phyloP scores from a whole-genome alignment of 2,329 filamentous ascomycete species.

The Aspergillus arachidicola region DNA sequence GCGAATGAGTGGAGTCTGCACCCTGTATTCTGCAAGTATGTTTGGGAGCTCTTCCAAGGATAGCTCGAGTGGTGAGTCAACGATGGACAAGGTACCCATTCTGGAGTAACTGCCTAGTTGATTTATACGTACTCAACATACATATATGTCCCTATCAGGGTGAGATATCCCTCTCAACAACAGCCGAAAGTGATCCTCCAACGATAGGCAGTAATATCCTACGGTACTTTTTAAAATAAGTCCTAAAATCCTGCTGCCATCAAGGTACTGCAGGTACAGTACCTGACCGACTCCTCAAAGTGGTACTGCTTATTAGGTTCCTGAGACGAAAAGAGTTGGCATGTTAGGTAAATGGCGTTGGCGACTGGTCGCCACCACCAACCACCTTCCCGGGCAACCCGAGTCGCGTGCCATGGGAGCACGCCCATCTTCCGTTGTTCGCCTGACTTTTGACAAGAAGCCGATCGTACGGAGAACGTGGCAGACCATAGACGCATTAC shows the following conservation, averaged over 20 bases:
- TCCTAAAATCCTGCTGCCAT: background rate
- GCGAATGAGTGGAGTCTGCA: slow-evolving; percentile 10
- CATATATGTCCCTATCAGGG: background rate
- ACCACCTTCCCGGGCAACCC: slow-evolving; percentile 2
- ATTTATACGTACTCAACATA: background rate
- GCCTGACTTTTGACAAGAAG: slow-evolving; percentile 9
- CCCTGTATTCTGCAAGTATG: slow-evolving; percentile 7
- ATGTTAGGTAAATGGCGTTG: background rate
- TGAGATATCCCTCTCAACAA: background rate
- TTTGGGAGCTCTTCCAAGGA: background rate
- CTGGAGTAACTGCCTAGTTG: background rate
- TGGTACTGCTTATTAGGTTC: background rate
- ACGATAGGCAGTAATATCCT: background rate
- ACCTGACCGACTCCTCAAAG: background rate
- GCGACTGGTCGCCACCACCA: slow-evolving; percentile 1
- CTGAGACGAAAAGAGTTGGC: background rate
- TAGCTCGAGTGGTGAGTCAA: slow-evolving; percentile 11
- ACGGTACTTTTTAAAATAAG: background rate
- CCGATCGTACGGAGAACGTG: background rate
- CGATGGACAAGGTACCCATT: slow-evolving; percentile 1
- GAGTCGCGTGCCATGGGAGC: slow-evolving; percentile 11
- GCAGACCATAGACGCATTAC: background rate
- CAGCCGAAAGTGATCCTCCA: background rate
- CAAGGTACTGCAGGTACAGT: slow-evolving; percentile 1
- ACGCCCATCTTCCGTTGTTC: slow-evolving; percentile 7